Base-by-base conservation (phyloP, 108 stramenopile species). In the Cyclotella distinguenda region DNA sequence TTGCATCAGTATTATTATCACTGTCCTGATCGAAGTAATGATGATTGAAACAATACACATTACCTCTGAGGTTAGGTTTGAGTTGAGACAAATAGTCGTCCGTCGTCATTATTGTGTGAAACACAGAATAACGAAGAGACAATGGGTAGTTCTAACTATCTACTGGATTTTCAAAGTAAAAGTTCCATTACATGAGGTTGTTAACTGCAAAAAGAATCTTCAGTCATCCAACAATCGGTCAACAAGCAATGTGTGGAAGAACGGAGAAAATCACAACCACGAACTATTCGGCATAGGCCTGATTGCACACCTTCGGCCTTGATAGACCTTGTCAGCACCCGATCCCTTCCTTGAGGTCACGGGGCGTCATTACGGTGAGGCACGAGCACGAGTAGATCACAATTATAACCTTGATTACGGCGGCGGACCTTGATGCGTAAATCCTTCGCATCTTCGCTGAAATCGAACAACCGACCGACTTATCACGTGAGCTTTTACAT, bases 281-380 rank as follows among this genome's bases (percentile, higher is more conserved):
- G 22, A 54, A 16, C 16, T 31, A 28, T 60, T 44, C 38, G 48
- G 64, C 72, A 74, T 74, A 18, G 72, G 21, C 72, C 64, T 49
- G 48, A 55, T 34, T 57, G 34, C 71, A 62, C 59, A 58, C 73
- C 73, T 66, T 55, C 65, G 55, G 49, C 59, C 65, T 53, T 60
- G 57, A 65, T 47, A 60, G 73, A 35, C 34, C 44, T 74, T 44
- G 16, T 72, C 73, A 51, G 73, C 64, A 58, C 48, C 73, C 57
- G 35, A 40, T 56, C 28, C 73, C 59, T 66, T 46, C 73, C 73
- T 74, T 74, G 73, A 66, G 53, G 64, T 36, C 19, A 33, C 23
- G 19, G 43, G 15, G 60, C 64, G 73, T 74, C 73, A 74, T 74
- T 66, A 55, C 38, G 73, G 73, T 46, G 73, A 42, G 64, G 65